Evolutionary conservation across 129 eudicot species (phyloP).

Genomic region (Kitagawia praeruptora): DNA sequence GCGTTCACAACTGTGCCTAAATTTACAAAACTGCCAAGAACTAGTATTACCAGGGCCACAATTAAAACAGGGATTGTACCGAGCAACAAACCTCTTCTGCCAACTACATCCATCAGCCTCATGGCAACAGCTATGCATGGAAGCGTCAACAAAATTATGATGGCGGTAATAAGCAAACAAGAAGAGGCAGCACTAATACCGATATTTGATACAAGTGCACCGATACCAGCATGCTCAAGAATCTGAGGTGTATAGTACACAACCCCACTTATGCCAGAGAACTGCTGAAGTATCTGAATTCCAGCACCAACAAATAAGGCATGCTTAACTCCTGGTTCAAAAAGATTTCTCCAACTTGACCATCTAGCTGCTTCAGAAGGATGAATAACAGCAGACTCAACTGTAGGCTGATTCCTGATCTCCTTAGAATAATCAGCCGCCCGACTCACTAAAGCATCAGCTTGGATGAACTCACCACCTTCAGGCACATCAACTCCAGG

Average conservation of each 20-base stretch:
- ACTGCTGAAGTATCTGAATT: conserved; percentile 91
- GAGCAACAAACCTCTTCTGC: conserved; percentile 71
- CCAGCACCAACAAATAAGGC: conserved; percentile 81
- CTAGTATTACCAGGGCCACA: conserved; percentile 38
- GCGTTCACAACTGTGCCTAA: conserved; percentile 48
- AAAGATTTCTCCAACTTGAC: conserved; percentile 54
- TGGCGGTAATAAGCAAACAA: conserved; percentile 64
- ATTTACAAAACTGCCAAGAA: conserved; percentile 48
- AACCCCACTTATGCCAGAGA: conserved; percentile 91
- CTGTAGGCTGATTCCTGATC: conserved; percentile 44
- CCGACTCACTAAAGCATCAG: conserved; percentile 83
- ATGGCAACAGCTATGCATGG: conserved; percentile 91
- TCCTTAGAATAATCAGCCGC: conserved; percentile 59
- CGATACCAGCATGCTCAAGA: conserved; percentile 91
- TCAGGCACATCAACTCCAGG: conserved; percentile 45
- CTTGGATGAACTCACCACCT: conserved; percentile 53
- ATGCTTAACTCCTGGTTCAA: conserved; percentile 86
- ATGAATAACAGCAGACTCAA: conserved; percentile 57
- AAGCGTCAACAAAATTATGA: conserved; percentile 76
- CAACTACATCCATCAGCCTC: conserved; percentile 91
- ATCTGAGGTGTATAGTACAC: conserved; percentile 95
- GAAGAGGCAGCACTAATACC: conserved; percentile 70
- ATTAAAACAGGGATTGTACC: conserved; percentile 65
- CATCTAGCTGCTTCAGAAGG: conserved; percentile 53
- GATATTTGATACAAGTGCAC: conserved; percentile 56